Conservation (phyloP, 2,329 filamentous ascomycete genomes). For the Colletotrichum shisoi region DNA sequence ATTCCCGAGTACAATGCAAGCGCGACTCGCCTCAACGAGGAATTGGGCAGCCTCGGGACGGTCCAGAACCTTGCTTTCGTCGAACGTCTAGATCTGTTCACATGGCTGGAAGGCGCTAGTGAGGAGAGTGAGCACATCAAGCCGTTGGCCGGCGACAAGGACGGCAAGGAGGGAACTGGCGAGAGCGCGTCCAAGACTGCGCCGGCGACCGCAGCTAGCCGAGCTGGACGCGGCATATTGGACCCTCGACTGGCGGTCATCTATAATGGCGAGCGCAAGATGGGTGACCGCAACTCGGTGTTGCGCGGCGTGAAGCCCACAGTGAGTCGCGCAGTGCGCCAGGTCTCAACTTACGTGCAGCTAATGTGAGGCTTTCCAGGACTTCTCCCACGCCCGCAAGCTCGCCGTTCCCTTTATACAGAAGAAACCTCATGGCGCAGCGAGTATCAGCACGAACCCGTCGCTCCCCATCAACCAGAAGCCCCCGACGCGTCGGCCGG, state of each 20-base stretch:
- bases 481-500: slow-evolving; percentile 59
- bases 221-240: slow-evolving; percentile 70
- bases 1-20: slow-evolving; percentile 92
- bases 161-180: slow-evolving; percentile 51
- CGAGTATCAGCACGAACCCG: slow-evolving; percentile 53
- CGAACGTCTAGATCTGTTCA: slow-evolving; percentile 88
- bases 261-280: slow-evolving; percentile 87
- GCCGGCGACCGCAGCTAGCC: slow-evolving; percentile 54
- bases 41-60: slow-evolving; percentile 71
- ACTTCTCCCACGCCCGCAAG: slow-evolving; percentile 94
- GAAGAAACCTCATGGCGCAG: slow-evolving; percentile 59
- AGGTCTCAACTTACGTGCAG: neutral
- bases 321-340: slow-evolving; percentile 59
- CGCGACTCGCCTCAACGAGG: slow-evolving; percentile 80
- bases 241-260: slow-evolving; percentile 87
- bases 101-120: slow-evolving; percentile 89
- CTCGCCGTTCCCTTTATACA: slow-evolving; percentile 79
- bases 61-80: slow-evolving; percentile 92
- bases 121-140: slow-evolving; percentile 95
- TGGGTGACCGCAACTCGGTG: slow-evolving; percentile 90
- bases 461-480: slow-evolving; percentile 64
- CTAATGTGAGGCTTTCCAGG: slow-evolving; percentile 58
- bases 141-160: slow-evolving; percentile 73
- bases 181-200: slow-evolving; percentile 51
- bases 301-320: slow-evolving; percentile 87